A percentile compares a stretch with the other conserved stretches of the same genome.
phyloP scores from a whole-genome alignment of 2,329 filamentous ascomycete species.

The Dactylella cylindrospora region DNA sequence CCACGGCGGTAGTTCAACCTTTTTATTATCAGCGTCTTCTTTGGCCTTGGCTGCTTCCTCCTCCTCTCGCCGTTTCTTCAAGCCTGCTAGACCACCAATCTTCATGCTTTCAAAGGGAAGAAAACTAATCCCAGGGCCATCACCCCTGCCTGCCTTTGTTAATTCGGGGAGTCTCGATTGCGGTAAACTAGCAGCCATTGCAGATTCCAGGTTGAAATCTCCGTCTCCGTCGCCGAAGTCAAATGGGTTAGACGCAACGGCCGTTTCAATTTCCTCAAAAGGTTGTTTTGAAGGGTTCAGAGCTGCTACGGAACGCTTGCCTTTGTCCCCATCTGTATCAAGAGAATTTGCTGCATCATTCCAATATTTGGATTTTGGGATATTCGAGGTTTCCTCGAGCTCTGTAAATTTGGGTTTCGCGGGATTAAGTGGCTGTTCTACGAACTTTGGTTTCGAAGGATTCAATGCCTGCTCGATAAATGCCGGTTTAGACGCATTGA shows the following conservation, averaged over 20 bases:
- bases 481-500: background rate
- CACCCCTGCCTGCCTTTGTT: constrained; percentile 51
- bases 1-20: constrained; percentile 50
- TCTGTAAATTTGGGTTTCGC: constrained; percentile 24
- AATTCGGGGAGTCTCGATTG: constrained; percentile 50
- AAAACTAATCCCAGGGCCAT: constrained; percentile 64
- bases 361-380: background rate
- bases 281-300: constrained; percentile 5
- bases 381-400: constrained; percentile 6
- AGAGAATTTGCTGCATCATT: background rate
- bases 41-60: constrained; percentile 51
- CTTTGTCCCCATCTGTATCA: background rate
- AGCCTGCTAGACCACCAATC: constrained; percentile 48
- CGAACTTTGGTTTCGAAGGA: background rate
- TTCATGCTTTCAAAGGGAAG: constrained; percentile 43
- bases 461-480: background rate
- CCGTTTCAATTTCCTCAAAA: constrained; percentile 1
- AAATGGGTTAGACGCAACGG: constrained; percentile 14
- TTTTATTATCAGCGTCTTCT: constrained; percentile 63
- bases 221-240: constrained; percentile 23
- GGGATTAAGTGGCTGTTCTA: constrained; percentile 14
- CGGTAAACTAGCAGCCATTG: constrained; percentile 44
- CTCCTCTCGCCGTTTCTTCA: constrained; percentile 45
- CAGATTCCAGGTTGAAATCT: constrained; percentile 18
- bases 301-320: background rate